phyloP scores from a whole-genome alignment of 2,329 filamentous ascomycete genomes.

The Monosporascus ibericus region DNA sequence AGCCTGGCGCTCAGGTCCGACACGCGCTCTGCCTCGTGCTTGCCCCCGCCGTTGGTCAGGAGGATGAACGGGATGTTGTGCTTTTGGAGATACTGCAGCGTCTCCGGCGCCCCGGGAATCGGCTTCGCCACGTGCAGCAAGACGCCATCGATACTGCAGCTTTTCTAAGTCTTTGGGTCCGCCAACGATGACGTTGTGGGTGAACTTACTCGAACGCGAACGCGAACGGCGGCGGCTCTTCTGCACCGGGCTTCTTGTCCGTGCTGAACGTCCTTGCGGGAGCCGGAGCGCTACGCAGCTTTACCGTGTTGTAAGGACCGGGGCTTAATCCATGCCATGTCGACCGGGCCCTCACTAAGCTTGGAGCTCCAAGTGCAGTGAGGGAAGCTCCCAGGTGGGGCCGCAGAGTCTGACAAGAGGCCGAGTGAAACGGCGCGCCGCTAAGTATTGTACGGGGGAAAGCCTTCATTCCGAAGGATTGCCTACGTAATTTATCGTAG shows the following conservation, averaged over 20 bases:
- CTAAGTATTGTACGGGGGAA: not conserved
- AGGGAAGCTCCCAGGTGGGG: not conserved
- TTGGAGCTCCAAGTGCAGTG: not conserved
- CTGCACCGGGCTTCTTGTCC: conserved; percentile 1
- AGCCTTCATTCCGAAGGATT: not conserved
- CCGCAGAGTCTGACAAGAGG: not conserved
- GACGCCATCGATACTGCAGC: conserved; percentile 79
- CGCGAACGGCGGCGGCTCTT: conserved; percentile 19
- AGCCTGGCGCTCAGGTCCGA: conserved; percentile 63
- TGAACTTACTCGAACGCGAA: conserved; percentile 32
- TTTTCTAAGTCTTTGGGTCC: conserved; percentile 5
- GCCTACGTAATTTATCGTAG: not conserved
- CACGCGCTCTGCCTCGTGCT: conserved; percentile 68
- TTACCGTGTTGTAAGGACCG: not conserved
- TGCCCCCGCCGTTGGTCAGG: conserved; percentile 91
- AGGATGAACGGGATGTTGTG: conserved; percentile 86
- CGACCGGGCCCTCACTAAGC: not conserved
- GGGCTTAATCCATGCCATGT: not conserved
- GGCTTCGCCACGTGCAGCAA: conserved; percentile 75
- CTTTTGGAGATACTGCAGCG: conserved; percentile 66
- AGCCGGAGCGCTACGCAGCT: not conserved
- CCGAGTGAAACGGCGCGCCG: not conserved
- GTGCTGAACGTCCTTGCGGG: not conserved
- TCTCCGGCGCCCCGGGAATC: conserved; percentile 69
- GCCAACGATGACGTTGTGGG: not conserved